Conservation (phyloP, 345 rosid species). For the Populus pruinosa region DNA sequence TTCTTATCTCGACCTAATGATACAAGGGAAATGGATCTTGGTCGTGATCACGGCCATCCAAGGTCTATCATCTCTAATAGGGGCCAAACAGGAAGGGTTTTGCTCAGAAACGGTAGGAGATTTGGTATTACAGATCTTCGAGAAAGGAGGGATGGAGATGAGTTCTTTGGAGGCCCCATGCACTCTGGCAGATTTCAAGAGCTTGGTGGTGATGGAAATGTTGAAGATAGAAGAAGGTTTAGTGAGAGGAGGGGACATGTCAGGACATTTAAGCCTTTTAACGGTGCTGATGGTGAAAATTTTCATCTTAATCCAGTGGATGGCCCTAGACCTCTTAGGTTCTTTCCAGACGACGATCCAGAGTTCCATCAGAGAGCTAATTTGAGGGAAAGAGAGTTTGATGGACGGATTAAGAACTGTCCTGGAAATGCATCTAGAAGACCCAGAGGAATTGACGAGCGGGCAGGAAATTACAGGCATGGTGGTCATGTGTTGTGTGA, state of each 20-base stretch:
- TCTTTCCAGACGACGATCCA: constrained; percentile 40
- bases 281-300: constrained; percentile 40
- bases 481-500: constrained; percentile 47
- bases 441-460: constrained; percentile 50
- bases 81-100: constrained; percentile 56
- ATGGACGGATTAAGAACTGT: constrained; percentile 50
- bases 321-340: constrained; percentile 54
- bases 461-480: constrained; percentile 56
- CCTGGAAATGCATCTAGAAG: constrained; percentile 57
- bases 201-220: constrained; percentile 49
- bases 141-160: constrained; percentile 52
- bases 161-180: constrained; percentile 52
- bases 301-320: constrained; percentile 45
- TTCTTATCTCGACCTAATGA: constrained; percentile 55
- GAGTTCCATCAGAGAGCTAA: constrained; percentile 49
- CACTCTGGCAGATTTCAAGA: constrained; percentile 62
- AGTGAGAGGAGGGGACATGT: constrained; percentile 59
- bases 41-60: constrained; percentile 52
- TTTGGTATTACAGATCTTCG: constrained; percentile 52
- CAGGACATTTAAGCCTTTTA: constrained; percentile 61
- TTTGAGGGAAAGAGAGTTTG: constrained; percentile 57
- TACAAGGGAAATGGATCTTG: constrained; percentile 55
- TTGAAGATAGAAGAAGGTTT: constrained; percentile 63
- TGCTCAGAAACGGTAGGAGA: constrained; percentile 55
- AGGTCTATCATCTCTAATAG: constrained; percentile 51